Conservation (phyloP, 1,139 yeast genomes). For the Pichia terricola region DNA sequence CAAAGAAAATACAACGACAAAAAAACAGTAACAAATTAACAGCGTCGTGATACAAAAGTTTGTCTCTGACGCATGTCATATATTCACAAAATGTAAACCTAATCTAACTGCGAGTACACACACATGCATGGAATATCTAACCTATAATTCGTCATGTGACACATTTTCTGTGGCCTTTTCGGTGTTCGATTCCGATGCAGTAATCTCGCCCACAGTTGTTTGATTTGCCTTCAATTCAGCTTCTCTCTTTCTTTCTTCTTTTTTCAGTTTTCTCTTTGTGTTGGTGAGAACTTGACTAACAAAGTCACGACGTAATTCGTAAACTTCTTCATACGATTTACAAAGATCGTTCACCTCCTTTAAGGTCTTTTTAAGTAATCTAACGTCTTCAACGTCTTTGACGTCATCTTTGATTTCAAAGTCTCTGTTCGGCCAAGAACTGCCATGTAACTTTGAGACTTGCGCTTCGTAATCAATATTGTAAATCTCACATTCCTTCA, state of each 20-base stretch:
- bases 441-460: conserved; percentile 1
- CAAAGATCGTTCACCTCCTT: not conserved
- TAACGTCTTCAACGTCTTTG: not conserved
- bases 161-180: not conserved
- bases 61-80: no score
- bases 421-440: conserved; percentile 1
- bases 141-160: conserved; percentile 16
- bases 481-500: conserved; percentile 32
- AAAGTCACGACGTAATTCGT: conserved; percentile 21
- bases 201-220: not conserved
- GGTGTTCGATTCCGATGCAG: not conserved
- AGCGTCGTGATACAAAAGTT: no score
- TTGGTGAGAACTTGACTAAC: conserved; percentile 16
- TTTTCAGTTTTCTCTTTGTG: conserved; percentile 17
- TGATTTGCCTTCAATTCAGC: not conserved
- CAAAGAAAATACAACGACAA: no score
- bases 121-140: not conserved
- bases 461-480: conserved; percentile 37
- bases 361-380: no score
- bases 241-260: conserved; percentile 6
- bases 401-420: conserved; percentile 29
- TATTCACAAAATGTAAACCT: no score
- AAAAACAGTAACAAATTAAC: no score
- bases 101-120: not conserved
- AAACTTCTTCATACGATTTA: conserved; percentile 6